Base-by-base conservation (phyloP, 2,329 filamentous ascomycete genomes). In the Helicocarpus griseus region DNA sequence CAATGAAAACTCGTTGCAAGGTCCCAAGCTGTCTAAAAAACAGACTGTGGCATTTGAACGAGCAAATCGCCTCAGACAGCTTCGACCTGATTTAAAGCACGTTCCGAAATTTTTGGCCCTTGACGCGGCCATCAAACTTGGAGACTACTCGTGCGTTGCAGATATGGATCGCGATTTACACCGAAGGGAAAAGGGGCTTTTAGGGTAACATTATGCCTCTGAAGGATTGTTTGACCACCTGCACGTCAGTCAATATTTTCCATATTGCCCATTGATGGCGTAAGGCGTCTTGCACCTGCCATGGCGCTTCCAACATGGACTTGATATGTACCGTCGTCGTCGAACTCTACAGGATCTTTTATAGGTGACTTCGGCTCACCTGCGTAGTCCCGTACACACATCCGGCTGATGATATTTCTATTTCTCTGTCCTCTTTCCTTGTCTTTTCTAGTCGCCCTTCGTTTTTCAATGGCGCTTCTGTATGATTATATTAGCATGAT, bases 141-240 rank as follows among this genome's bases (percentile, higher is more conserved):
- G 61, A n/a, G 62, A 63, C 9, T 68, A 67, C 53, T 57, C 60
- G 31, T 58, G 52, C 21, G 58, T 63, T 47, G 59, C 61, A 45
- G 59, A 63, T 35, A 67, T 67, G 64, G 62, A 66, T 40, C 58
- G 56, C 48, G 65, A 67, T 45, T 56, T 67, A n/a, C 21, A 28
- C 21, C 40, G 40, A 14, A 44, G 52, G 48, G 52, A 53, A 48
- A 56, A 54, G 17, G 43, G 43, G 3, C 36, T 36, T 41, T 11
- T 24, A 36, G 28, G 28, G 26, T 21, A n/a, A 6, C 35, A 11
- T 35, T 22, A 24, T 2, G 1, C 35, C 21, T 35, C 2, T 19
- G 6, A 26, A 6, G 28, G 28, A 33, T 11, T 35, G 21, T 8
- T 17, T 24, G 17, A 19, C 44, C 24, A 2, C 3, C 19, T 47